Conservation (phyloP, 257 asterid genomes). For the Parsonsia alboflavescens region DNA sequence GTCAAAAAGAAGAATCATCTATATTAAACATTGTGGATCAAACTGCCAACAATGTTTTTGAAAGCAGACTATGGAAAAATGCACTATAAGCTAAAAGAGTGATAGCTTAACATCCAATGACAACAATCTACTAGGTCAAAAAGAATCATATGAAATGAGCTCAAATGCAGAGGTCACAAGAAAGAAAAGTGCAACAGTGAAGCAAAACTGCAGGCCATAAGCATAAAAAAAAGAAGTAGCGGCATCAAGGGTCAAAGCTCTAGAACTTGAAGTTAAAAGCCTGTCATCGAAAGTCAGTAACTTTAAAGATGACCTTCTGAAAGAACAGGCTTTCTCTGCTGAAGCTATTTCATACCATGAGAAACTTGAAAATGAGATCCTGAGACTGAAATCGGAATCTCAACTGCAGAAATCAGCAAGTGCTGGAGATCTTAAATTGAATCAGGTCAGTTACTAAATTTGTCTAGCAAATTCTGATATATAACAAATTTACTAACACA, state of each 20-base stretch:
- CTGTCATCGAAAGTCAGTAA: slow-evolving; percentile 31
- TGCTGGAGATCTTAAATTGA: slow-evolving; percentile 47
- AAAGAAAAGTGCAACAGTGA: slow-evolving; percentile 25
- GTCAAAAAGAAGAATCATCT: too few species aligned
- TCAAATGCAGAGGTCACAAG: too few species aligned
- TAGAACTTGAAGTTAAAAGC: slow-evolving; percentile 38
- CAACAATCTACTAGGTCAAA: too few species aligned
- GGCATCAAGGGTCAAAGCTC: slow-evolving; percentile 37
- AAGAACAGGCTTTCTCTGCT: slow-evolving; percentile 36
- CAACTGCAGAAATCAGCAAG: slow-evolving; percentile 41
- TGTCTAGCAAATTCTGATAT: slow-evolving; percentile 1
- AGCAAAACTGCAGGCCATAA: slow-evolving; percentile 40
- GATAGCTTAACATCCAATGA: too few species aligned
- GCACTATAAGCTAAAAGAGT: too few species aligned
- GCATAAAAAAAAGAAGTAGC: slow-evolving; percentile 36
- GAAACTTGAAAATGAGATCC: slow-evolving; percentile 41
- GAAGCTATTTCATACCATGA: slow-evolving; percentile 48
- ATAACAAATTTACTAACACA: background rate
- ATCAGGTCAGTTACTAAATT: slow-evolving; percentile 44
- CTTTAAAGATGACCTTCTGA: slow-evolving; percentile 40
- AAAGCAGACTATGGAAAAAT: too few species aligned
- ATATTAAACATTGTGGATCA: too few species aligned
- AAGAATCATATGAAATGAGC: too few species aligned
- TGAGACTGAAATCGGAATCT: slow-evolving; percentile 40
- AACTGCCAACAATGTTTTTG: too few species aligned